Evolutionary conservation across 345 rosid species (phyloP), one percentile per base, ranked within the genome.

Genomic region (Moringa oleifera): DNA sequence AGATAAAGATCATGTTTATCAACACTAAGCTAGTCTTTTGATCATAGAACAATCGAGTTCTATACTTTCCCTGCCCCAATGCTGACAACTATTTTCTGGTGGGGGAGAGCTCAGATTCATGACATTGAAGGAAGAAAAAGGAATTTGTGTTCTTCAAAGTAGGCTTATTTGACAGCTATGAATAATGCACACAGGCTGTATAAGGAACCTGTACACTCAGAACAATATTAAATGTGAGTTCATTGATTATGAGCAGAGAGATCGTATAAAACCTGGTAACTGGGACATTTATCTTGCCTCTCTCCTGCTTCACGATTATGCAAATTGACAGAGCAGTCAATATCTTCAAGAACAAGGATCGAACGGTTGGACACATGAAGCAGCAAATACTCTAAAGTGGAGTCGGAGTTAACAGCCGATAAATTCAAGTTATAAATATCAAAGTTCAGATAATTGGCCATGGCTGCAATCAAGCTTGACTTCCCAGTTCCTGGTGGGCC

Each of bases 321-420:
- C 21, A 77, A 25, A 66, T 65, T 59, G 18, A 81, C 37, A n/a
- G 71, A 77, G 51, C 80, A 77, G 33, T 82, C 86, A 16, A 82
- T 72, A 51, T 82, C 83, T 51, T 82, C 86, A 22, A 82, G 63
- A 19, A 82, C 81, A 24, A 82, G 73, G 25, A 79, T 75, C 0
- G 83, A 77, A 17, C 78, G 79, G 50, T 66, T 75, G 15, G 79
- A 68, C 64, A 73, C 69, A 25, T 71, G 80, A 31, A 73, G 77
- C 67, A 78, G n/a, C 58, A 78, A 52, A 46, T 51, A 21, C 62
- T 73, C 74, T 0, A 81, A 74, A 0, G 55, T 13, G 17, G 80
- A 68, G 20, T 81, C 80, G 8, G 74, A 62, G 11, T 9, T 21
- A 10, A 78, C 71, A 17, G 61, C 60, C 0, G 79, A 66, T 18